These are phyloP conservation scores for Russula griseocarnosa DNA, from an alignment of 768 basidiomycete species.

Conservation along the genomic window DNA sequence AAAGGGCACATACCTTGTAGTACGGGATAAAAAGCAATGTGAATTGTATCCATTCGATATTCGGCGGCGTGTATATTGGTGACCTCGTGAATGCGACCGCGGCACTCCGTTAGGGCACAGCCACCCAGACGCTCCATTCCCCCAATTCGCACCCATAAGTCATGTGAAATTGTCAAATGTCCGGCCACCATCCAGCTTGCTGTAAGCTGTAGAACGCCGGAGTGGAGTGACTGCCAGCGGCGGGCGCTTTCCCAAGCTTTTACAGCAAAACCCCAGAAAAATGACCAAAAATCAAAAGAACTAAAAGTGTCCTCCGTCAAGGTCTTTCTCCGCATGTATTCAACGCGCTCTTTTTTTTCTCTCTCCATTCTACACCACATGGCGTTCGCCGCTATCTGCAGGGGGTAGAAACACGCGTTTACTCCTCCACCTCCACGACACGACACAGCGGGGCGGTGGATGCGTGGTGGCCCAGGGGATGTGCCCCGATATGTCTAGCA, in stretches of 20 bases:
- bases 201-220: not conserved
- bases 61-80: not conserved
- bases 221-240: not conserved
- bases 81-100: not conserved
- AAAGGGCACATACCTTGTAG: conserved; percentile 1
- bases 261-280: not conserved
- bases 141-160: not conserved
- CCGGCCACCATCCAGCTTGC: not conserved
- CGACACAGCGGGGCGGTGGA: conserved; percentile 22
- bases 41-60: not conserved
- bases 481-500: conserved; percentile 9
- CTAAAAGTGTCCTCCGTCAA: not conserved
- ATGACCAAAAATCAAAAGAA: not conserved
- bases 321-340: conserved; percentile 1
- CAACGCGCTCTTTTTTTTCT: not conserved
- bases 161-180: not conserved
- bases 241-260: not conserved
- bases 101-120: conserved; percentile 8
- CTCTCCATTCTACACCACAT: conserved; percentile 5
- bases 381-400: not conserved
- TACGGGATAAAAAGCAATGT: not conserved
- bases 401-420: not conserved
- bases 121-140: not conserved
- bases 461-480: conserved; percentile 6
- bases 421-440: not conserved